phyloP scores from a whole-genome alignment of 2,329 filamentous ascomycete genomes.

The Penicillium expansum region DNA sequence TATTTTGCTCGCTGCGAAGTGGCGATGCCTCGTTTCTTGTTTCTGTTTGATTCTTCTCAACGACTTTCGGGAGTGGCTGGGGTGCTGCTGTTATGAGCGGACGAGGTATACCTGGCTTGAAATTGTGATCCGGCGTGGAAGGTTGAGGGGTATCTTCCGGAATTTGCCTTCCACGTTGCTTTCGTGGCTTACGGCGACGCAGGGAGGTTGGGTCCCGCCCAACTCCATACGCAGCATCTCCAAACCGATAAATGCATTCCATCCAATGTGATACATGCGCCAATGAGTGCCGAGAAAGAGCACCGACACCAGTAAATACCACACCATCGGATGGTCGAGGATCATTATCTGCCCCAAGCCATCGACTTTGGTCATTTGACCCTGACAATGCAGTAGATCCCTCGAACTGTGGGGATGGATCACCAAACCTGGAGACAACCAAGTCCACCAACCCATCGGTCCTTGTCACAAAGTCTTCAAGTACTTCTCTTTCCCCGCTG shows the following conservation, averaged over 20 bases:
- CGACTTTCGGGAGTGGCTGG: slow-evolving; percentile 15
- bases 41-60: slow-evolving; percentile 12
- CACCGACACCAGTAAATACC: slow-evolving; percentile 78
- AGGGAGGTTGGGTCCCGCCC: slow-evolving; percentile 71
- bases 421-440: slow-evolving; percentile 81
- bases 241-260: slow-evolving; percentile 81
- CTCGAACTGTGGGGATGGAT: slow-evolving; percentile 41
- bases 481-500: slow-evolving; percentile 86
- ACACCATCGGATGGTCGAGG: slow-evolving; percentile 74
- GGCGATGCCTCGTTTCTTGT: slow-evolving; percentile 19
- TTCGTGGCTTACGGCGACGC: slow-evolving; percentile 48
- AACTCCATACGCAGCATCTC: slow-evolving; percentile 80
- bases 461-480: slow-evolving; percentile 79
- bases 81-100: slow-evolving; percentile 37
- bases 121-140: slow-evolving; percentile 23
- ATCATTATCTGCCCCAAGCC: slow-evolving; percentile 71
- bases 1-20: slow-evolving; percentile 18
- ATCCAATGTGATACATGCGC: slow-evolving; percentile 78
- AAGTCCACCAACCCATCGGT: slow-evolving; percentile 85
- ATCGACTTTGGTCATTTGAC: slow-evolving; percentile 46
- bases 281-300: slow-evolving; percentile 68
- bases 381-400: slow-evolving; percentile 17
- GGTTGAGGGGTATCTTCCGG: slow-evolving; percentile 16
- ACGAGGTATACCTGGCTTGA: slow-evolving; percentile 45
- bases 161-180: slow-evolving; percentile 24